Conservation (phyloP, 345 rosid genomes). For the Iberis pinnata region DNA sequence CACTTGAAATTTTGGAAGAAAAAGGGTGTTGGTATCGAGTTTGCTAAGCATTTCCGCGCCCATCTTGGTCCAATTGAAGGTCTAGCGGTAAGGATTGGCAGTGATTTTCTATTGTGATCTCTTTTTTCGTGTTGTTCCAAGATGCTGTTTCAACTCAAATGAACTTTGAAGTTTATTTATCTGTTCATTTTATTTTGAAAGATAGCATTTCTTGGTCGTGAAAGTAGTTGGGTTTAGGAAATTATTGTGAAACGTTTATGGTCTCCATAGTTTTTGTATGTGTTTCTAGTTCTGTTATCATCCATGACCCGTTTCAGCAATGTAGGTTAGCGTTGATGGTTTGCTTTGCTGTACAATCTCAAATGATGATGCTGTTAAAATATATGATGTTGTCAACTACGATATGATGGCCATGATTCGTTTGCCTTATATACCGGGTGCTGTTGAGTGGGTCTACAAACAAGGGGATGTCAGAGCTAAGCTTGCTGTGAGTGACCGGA, state of each 20-base stretch:
- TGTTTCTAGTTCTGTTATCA: slow-evolving; percentile 34
- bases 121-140: neutral
- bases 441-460: slow-evolving; percentile 85
- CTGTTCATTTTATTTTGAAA: neutral
- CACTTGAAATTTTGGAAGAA: slow-evolving; percentile 99
- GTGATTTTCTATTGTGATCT: neutral
- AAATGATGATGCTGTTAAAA: slow-evolving; percentile 71
- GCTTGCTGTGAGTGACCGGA: slow-evolving; percentile 79
- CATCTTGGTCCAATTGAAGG: slow-evolving; percentile 96
- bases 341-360: slow-evolving; percentile 95
- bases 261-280: slow-evolving; percentile 1
- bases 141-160: slow-evolving; percentile 2
- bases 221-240: neutral
- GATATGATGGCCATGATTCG: slow-evolving; percentile 98
- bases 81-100: slow-evolving; percentile 57
- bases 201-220: neutral
- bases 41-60: slow-evolving; percentile 94
- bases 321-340: slow-evolving; percentile 95
- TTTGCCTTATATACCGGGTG: slow-evolving; percentile 69
- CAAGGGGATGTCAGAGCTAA: slow-evolving; percentile 92
- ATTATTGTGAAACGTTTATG: neutral
- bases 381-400: slow-evolving; percentile 91
- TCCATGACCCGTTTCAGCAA: slow-evolving; percentile 53
- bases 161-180: neutral
- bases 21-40: slow-evolving; percentile 72